Base-by-base conservation (phyloP, 1,284 basidiomycete species). In the Microbotryum lychnidis-dioicae region DNA sequence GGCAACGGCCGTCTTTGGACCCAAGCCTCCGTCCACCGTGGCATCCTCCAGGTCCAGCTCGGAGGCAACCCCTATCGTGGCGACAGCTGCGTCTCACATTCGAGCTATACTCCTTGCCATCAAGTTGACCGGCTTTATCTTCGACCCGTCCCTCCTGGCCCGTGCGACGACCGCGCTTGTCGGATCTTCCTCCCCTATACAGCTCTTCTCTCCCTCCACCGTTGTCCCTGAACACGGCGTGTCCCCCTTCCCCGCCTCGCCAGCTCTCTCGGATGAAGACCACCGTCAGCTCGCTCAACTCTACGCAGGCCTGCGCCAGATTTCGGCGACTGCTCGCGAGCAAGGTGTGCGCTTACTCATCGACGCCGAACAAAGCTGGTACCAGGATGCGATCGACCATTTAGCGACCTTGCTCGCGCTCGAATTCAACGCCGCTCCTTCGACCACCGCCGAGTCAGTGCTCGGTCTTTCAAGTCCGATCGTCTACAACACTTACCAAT, bases 321-420 rank as follows among this genome's bases (percentile, higher is more conserved):
- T 71, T 3, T 62, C 63, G 14, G 10, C 49, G 9, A 54, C 65
- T 16, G 72, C 72, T 10, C 45, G 56, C 10, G 53, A 54, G 27
- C 58, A 61, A 14, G 70, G 71, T 14, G 66, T 73, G 2, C 61
- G 71, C 25, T 61, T 73, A 20, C 62, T 68, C 23, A 65, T 73
- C 48, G 72, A 73, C 51, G 71, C 72, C 20, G 72, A 73, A 60
- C 69, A 73, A 54, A 65, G 67, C 20, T 70, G 68, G 67, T 71
- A 54, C 55, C 69, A 71, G 54, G 66, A 67, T 21, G 69, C 69
- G 60, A 70, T 73, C 50, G 70, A 71, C 58, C 61, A 66, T n/a
- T 65, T 65, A 25, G 58, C 64, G 37, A 59, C 66, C 50, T 54
- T 71, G 10, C 64, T 73, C 27, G 46, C 61, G 1, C 56, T 65